Conservation (phyloP, 192 early-diverging fungal species). For the Entrophospora sp. region DNA sequence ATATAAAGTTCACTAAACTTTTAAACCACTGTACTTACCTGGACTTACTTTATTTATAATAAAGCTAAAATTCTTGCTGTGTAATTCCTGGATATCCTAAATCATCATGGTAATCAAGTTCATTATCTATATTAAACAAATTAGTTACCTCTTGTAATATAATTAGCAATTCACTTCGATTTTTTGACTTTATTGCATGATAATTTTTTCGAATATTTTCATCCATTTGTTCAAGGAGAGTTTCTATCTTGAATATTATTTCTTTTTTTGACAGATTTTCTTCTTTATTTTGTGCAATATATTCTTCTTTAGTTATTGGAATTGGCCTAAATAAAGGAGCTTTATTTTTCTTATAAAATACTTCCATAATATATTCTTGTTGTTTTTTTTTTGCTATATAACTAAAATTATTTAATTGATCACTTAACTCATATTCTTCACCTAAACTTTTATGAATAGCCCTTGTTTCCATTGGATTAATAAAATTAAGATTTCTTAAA, state of each 20-base stretch:
- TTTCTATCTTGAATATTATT: slow-evolving; percentile 10
- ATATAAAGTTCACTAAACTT: no score
- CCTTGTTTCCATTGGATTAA: background rate
- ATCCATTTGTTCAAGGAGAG: slow-evolving; percentile 8
- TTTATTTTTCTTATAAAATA: slow-evolving; percentile 6
- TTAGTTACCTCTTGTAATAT: slow-evolving; percentile 8
- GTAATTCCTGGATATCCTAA: no score
- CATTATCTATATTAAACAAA: no score
- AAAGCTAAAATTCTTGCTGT: no score
- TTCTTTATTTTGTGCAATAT: background rate
- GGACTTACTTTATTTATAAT: no score
- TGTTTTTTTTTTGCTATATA: background rate
- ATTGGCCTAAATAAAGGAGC: slow-evolving; percentile 15
- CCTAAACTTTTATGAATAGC: background rate
- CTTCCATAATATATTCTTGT: slow-evolving; percentile 13
- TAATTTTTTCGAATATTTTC: slow-evolving; percentile 5
- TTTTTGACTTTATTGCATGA: slow-evolving; percentile 2
- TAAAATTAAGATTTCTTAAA: slow-evolving; percentile 3
- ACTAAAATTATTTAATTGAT: background rate
- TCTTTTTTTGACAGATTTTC: background rate
- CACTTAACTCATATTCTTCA: slow-evolving; percentile 2
- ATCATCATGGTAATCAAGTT: no score
- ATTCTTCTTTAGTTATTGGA: slow-evolving; percentile 12
- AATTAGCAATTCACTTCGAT: background rate
- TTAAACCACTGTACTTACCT: no score